Evolutionary conservation across 495 filamentous ascomycete species (phyloP).

Genomic region (Aspergillus bertholletiae): DNA sequence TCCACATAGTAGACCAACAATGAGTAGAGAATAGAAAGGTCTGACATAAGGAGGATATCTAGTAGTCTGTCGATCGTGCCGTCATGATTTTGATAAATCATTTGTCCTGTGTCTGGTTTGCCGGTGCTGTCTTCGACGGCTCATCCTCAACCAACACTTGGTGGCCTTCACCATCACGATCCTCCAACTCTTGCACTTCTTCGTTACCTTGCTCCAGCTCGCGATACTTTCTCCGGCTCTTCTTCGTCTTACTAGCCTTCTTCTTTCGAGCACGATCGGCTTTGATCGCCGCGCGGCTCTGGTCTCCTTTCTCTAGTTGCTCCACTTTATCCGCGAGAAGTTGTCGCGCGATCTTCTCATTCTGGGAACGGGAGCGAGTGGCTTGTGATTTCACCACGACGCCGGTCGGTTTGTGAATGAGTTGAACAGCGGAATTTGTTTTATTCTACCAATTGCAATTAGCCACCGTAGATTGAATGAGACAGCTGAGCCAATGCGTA

Average conservation of each 20-base stretch:
- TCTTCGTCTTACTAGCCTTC: slow-evolving; percentile 65
- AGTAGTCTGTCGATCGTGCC: too few species aligned
- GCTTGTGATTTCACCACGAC: slow-evolving; percentile 89
- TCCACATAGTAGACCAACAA: neutral
- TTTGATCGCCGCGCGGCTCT: slow-evolving; percentile 56
- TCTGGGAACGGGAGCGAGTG: slow-evolving; percentile 82
- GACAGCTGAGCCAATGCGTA: slow-evolving; percentile 13
- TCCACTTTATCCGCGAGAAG: slow-evolving; percentile 78
- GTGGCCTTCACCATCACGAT: slow-evolving; percentile 43
- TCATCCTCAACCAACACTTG: slow-evolving; percentile 16
- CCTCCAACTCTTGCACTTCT: slow-evolving; percentile 40
- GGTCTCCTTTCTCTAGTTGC: slow-evolving; percentile 54
- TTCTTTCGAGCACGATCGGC: slow-evolving; percentile 51
- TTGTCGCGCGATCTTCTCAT: slow-evolving; percentile 79
- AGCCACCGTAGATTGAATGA: neutral
- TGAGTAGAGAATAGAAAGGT: too few species aligned
- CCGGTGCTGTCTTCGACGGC: neutral
- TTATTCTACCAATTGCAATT: slow-evolving; percentile 68
- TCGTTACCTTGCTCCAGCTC: slow-evolving; percentile 43
- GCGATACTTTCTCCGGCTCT: slow-evolving; percentile 63
- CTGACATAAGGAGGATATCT: too few species aligned
- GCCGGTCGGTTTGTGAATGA: slow-evolving; percentile 85
- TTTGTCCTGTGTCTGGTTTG: neutral
- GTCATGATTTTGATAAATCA: too few species aligned
- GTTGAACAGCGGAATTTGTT: slow-evolving; percentile 91